A percentile compares a stretch with the other conserved stretches of the same genome.
Conservation (phyloP, 2,329 filamentous ascomycete species). For the Keithomyces neogunnii region DNA sequence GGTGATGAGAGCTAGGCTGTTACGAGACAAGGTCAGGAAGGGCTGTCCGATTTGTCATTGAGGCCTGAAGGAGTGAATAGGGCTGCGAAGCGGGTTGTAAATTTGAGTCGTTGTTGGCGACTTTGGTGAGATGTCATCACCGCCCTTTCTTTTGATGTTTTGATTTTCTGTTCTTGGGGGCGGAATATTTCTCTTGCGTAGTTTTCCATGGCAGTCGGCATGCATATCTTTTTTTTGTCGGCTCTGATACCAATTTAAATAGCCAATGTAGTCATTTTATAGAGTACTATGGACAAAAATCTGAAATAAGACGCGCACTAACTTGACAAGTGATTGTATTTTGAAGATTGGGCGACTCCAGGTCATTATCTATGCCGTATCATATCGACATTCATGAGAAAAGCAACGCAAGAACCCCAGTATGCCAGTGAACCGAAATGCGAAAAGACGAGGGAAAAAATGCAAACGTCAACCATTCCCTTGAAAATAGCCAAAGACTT, state of each 20-base stretch:
- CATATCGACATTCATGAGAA: constrained; percentile 1
- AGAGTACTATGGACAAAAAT: background rate
- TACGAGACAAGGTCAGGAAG: constrained; percentile 60
- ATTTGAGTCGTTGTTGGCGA: too few relatives aligned
- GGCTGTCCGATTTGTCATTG: constrained; percentile 53
- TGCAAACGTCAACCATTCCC: background rate
- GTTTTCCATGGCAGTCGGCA: background rate
- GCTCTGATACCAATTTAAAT: background rate
- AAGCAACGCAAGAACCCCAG: constrained; percentile 3
- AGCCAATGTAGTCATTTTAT: background rate
- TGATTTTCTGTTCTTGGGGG: background rate
- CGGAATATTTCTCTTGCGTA: background rate
- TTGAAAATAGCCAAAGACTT: constrained; percentile 3
- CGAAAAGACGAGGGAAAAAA: background rate
- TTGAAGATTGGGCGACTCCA: background rate
- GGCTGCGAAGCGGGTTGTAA: too few relatives aligned
- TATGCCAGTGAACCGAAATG: constrained; percentile 1
- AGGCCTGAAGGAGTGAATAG: background rate
- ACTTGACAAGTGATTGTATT: constrained; percentile 1
- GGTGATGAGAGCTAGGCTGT: constrained; percentile 73
- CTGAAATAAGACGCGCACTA: background rate
- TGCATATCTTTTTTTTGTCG: background rate
- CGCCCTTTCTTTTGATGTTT: background rate
- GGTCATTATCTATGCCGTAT: background rate
- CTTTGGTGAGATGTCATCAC: too few relatives aligned